phyloP scores from a whole-genome alignment of 208 protist species.

The Trypanosoma conorhini region DNA sequence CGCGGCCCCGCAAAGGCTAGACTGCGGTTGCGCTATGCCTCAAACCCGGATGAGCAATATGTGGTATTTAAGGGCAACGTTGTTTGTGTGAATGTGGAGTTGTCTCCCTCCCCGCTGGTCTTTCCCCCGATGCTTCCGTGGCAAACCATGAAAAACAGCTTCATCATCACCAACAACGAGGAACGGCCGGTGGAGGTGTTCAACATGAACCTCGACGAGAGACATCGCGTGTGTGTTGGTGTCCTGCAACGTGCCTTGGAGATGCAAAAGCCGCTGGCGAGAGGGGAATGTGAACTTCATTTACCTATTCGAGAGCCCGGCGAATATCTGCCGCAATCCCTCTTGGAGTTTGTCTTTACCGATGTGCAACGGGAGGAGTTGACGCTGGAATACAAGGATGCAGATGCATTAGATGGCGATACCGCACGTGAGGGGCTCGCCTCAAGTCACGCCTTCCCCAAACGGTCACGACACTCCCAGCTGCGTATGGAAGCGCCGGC shows the following conservation, averaged over 20 bases:
- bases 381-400: constrained; percentile 21
- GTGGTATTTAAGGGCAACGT: constrained; percentile 50
- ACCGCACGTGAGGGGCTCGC: neutral
- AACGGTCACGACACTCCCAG: neutral
- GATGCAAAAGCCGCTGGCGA: neutral
- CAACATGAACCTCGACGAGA: constrained; percentile 77
- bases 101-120: constrained; percentile 52
- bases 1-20: constrained; percentile 28
- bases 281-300: constrained; percentile 46
- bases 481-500: neutral
- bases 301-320: constrained; percentile 65
- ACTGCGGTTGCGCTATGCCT: constrained; percentile 59
- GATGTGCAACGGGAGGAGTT: constrained; percentile 34
- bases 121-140: constrained; percentile 79
- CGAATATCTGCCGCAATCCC: constrained; percentile 55
- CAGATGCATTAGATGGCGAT: constrained; percentile 21
- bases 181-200: constrained; percentile 89
- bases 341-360: constrained; percentile 72
- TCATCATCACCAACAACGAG: constrained; percentile 89
- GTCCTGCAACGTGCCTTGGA: constrained; percentile 54
- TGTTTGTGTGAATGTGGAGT: constrained; percentile 34
- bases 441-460: neutral
- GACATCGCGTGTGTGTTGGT: constrained; percentile 60
- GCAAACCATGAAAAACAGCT: constrained; percentile 46
- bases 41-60: constrained; percentile 49